phyloP scores from a whole-genome alignment of 331 rosid genomes.

The Phaseolus coccineus region DNA sequence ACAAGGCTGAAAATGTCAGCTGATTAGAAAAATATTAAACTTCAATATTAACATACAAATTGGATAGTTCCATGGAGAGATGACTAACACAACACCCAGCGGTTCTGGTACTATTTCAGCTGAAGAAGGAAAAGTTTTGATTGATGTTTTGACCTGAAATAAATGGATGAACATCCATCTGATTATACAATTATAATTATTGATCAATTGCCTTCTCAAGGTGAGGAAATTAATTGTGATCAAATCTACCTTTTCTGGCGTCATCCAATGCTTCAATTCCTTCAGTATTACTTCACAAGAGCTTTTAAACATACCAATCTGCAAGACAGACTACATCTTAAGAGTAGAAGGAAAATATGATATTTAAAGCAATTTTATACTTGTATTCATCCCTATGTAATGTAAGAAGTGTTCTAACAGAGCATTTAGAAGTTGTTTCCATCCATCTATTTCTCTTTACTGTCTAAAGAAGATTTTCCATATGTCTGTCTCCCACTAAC shows the following conservation, averaged over 20 bases:
- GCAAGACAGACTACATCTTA: slow-evolving; percentile 23
- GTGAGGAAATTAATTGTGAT: slow-evolving; percentile 18
- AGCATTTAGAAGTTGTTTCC: too few relatives aligned
- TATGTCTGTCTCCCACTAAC: too few relatives aligned
- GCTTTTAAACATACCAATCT: slow-evolving; percentile 74
- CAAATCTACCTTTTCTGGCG: slow-evolving; percentile 76
- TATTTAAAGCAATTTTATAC: neutral
- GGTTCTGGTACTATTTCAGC: slow-evolving; percentile 97
- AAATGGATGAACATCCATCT: neutral
- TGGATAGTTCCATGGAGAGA: slow-evolving; percentile 98
- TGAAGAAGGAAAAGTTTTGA: slow-evolving; percentile 82
- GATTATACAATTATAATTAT: slow-evolving; percentile 6
- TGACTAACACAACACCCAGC: slow-evolving; percentile 77
- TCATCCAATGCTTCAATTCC: slow-evolving; percentile 77
- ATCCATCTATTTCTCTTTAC: too few relatives aligned
- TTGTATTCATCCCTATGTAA: too few relatives aligned
- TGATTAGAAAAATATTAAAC: slow-evolving; percentile 17
- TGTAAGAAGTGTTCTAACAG: too few relatives aligned
- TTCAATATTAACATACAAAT: slow-evolving; percentile 65
- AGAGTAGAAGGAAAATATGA: neutral
- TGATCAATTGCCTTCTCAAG: neutral
- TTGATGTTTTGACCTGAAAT: slow-evolving; percentile 78
- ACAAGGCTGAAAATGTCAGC: neutral
- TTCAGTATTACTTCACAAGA: slow-evolving; percentile 67
- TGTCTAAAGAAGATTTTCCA: too few relatives aligned